Evolutionary conservation across 768 basidiomycete genomes (phyloP), one percentile per base, ranked within the genome.

Genomic region (Sporobolomyces pararoseus): DNA sequence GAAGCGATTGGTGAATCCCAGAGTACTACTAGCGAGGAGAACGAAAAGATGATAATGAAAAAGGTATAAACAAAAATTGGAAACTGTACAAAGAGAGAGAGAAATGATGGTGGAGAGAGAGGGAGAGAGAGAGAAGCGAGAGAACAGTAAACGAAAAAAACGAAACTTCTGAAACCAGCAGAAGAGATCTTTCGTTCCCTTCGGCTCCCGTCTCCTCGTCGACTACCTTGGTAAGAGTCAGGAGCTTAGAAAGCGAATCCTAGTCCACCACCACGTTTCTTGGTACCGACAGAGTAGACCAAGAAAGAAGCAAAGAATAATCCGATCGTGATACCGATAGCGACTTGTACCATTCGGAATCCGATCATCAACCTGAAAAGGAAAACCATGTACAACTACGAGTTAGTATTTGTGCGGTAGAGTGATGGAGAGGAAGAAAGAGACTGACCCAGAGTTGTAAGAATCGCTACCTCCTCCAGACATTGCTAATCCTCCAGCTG

Each of bases 321-420:
- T 32, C 75, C 72, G 60, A 75, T 70, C 31, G 72, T 75, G 66
- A 73, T 75, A 32, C 75, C 75, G 51, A 74, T 76, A 13, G 73
- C 73, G 37, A 71, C 70, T 61, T 74, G 73, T 1, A 76, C 67
- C 75, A 74, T 74, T 25, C 70, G 47, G 63, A 76, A 72, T 25
- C 73, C 75, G 37, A 74, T 74, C 55, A 71, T 49, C 25, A 74
- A 63, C n/a, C 75, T 66, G 52, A 14, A 13, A 7, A 27, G 51
- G 49, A 9, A 27, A 50, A 50, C n/a, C n/a, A n/a, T n/a, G n/a
- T n/a, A n/a, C 39, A 42, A 9, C 39, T 9, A 42, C 39, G 9
- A 42, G 39, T 42, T 9, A 42, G 39, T 17, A 42, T 17, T 9
- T 42, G 51, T 29, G 4, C 17, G 7, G 31, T 25, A 46, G 49